phyloP scores from a whole-genome alignment of 2,329 filamentous ascomycete genomes.

The Fusarium chaquense region DNA sequence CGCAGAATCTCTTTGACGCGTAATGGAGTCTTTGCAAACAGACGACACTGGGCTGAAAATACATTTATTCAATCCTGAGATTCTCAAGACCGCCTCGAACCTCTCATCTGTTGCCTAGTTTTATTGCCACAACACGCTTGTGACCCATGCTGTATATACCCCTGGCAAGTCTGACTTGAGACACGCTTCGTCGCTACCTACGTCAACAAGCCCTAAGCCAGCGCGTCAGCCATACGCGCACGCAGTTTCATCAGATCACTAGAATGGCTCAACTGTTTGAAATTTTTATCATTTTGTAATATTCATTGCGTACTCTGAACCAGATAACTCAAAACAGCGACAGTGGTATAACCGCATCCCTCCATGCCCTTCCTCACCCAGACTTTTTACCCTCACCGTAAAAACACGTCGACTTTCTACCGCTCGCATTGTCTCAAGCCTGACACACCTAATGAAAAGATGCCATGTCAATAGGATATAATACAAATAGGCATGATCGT shows the following conservation, averaged over 20 bases:
- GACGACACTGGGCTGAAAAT: background rate
- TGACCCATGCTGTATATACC: constrained; percentile 41
- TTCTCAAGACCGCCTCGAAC: constrained; percentile 3
- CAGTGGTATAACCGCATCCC: constrained; percentile 43
- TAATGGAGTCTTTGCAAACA: constrained; percentile 7
- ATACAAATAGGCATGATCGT: constrained; percentile 44
- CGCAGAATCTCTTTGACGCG: constrained; percentile 13
- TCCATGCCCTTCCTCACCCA: constrained; percentile 29
- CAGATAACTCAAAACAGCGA: constrained; percentile 33
- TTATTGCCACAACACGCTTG: constrained; percentile 3
- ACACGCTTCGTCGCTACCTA: constrained; percentile 38
- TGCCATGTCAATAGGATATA: constrained; percentile 41
- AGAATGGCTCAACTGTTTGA: background rate
- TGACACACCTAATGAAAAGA: constrained; percentile 36
- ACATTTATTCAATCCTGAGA: background rate
- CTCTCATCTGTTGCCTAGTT: background rate
- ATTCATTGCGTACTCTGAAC: constrained; percentile 29
- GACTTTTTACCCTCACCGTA: constrained; percentile 23
- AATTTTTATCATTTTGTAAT: background rate
- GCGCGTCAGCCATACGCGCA: constrained; percentile 31
- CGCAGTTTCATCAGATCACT: constrained; percentile 4
- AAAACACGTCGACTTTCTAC: constrained; percentile 33
- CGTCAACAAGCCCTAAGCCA: constrained; percentile 46
- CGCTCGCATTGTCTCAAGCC: constrained; percentile 34
- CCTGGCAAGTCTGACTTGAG: constrained; percentile 38